phyloP scores from a whole-genome alignment of 2,329 filamentous ascomycete genomes.

The Calonectria pseudoreteaudii region DNA sequence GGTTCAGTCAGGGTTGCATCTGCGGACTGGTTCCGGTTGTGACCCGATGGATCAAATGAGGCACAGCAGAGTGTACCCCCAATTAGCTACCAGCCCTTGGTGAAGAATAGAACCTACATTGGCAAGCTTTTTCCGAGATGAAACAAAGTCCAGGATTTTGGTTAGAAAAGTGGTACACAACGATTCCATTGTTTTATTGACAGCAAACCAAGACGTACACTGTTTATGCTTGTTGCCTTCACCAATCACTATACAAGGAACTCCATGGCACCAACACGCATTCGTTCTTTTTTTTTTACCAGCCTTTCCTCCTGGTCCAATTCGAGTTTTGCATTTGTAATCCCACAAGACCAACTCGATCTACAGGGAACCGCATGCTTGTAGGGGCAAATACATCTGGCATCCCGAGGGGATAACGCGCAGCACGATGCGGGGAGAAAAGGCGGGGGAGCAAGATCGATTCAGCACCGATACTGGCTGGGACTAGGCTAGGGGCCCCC shows the following conservation, averaged over 20 bases:
- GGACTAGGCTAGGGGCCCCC: background rate
- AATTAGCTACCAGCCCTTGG: background rate
- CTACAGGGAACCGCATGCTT: background rate
- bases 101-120: background rate
- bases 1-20: background rate
- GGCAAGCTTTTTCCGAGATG: background rate
- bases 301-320: background rate
- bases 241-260: background rate
- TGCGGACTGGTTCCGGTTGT: background rate
- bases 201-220: background rate
- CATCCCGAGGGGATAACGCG: background rate
- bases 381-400: background rate
- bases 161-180: background rate
- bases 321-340: background rate
- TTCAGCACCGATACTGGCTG: slow-evolving; percentile 3
- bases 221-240: background rate
- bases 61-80: background rate
- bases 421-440: slow-evolving; percentile 11
- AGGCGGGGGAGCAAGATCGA: background rate
- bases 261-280: background rate
- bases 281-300: background rate
- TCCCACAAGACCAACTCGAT: background rate
- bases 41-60: background rate
- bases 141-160: background rate
- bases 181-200: background rate